Evolutionary conservation across 108 stramenopile species (phyloP).

Genomic region (Cyclotella atomus): DNA sequence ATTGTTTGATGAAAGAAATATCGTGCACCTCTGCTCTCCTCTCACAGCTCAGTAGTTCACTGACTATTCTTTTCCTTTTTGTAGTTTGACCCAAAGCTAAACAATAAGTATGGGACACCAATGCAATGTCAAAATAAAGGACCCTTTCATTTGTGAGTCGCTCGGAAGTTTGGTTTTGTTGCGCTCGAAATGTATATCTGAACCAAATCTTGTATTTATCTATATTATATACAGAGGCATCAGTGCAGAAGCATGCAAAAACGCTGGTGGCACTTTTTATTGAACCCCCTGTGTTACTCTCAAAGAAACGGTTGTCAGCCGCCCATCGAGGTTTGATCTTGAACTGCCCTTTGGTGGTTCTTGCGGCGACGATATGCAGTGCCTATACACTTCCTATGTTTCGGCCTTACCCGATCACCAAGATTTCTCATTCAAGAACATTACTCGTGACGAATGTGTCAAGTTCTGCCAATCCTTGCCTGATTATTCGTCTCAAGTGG

Average conservation of each 20-base stretch:
- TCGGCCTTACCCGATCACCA: not conserved
- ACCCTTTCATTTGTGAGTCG: constrained; percentile 1
- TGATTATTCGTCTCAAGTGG: not conserved
- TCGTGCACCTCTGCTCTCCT: not conserved
- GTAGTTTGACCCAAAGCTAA: not conserved
- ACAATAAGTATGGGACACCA: not conserved
- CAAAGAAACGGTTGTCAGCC: not conserved
- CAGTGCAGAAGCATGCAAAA: constrained; percentile 7
- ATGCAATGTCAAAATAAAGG: constrained; percentile 13
- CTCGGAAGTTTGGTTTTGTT: no score
- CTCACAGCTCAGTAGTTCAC: not conserved
- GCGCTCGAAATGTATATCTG: no score
- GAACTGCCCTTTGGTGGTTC: not conserved
- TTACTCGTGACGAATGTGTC: not conserved
- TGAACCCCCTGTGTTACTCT: constrained; percentile 10
- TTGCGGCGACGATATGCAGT: not conserved
- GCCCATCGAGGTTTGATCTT: constrained; percentile 8
- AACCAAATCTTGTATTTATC: no score
- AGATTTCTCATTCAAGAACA: not conserved
- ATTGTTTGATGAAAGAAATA: not conserved
- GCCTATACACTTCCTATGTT: not conserved
- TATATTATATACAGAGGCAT: no score
- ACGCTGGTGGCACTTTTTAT: constrained; percentile 5
- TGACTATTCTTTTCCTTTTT: not conserved
- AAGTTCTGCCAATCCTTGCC: not conserved